Evolutionary conservation across 23 red algal species (phyloP).

Genomic region (Chondrus crispus): DNA sequence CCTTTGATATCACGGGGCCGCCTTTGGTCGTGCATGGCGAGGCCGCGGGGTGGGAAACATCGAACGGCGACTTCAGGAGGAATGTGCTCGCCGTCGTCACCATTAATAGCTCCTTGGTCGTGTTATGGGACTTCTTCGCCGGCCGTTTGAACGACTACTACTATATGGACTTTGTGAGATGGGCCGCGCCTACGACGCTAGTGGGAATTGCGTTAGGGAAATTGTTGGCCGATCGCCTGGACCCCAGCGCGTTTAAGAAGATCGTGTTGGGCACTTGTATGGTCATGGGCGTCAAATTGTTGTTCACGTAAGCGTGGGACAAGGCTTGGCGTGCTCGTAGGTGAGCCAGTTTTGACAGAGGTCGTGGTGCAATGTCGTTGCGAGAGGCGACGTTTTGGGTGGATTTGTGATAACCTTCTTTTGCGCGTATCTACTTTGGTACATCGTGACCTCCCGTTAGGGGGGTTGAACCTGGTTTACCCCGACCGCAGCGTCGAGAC

Average conservation of each 20-base stretch:
- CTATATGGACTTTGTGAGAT: conserved; percentile 52
- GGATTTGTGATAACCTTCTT: no score
- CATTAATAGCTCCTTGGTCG: conserved; percentile 62
- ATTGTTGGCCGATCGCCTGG: conserved; percentile 43
- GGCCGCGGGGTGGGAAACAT: conserved; percentile 50
- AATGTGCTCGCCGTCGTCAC: conserved; percentile 59
- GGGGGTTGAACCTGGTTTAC: no score
- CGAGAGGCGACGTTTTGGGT: no score
- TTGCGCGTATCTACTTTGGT: no score
- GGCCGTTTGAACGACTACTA: conserved; percentile 79
- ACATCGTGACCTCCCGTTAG: no score
- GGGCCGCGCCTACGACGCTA: conserved; percentile 43
- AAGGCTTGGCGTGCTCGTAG: no score
- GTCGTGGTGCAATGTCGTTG: no score
- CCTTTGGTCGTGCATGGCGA: conserved; percentile 67
- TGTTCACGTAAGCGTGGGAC: conserved; percentile 63
- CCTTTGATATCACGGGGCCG: conserved; percentile 76
- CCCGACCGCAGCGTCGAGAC: no score
- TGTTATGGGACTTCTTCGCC: conserved; percentile 47
- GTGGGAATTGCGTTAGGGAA: conserved; percentile 47
- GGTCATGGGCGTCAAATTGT: conserved; percentile 70
- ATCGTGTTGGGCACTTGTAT: conserved; percentile 65
- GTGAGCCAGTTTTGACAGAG: no score
- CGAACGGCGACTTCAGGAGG: conserved; percentile 55
- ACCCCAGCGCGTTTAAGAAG: conserved; percentile 64